phyloP scores from a whole-genome alignment of 208 protist genomes.

The Acanthamoeba culbertsoni region DNA sequence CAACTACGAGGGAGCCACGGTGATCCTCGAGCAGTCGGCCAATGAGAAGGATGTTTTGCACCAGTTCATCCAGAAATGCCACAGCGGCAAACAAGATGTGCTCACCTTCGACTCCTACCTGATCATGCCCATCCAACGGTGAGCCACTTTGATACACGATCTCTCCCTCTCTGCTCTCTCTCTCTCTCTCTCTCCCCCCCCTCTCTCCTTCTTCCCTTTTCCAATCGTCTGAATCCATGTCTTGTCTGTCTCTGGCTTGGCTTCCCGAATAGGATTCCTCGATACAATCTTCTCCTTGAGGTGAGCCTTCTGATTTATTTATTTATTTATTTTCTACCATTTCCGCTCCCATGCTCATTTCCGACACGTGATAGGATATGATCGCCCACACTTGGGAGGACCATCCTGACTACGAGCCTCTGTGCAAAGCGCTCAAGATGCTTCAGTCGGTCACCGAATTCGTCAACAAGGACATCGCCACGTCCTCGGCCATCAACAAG shows the following conservation, averaged over 20 bases:
- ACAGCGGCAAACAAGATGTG: not conserved
- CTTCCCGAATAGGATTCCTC: not conserved
- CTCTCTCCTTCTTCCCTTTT: not conserved
- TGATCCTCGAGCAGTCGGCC: constrained; percentile 46
- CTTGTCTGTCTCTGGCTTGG: too few relatives aligned
- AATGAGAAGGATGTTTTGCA: constrained; percentile 2
- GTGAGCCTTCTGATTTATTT: not conserved
- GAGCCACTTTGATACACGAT: not conserved
- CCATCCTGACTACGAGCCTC: constrained; percentile 28
- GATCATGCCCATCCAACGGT: constrained; percentile 48
- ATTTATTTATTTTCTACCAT: not conserved
- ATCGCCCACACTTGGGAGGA: constrained; percentile 52
- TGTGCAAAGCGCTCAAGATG: constrained; percentile 49
- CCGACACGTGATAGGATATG: not conserved
- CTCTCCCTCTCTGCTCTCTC: not conserved
- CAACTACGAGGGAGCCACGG: constrained; percentile 39
- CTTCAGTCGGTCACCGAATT: constrained; percentile 45
- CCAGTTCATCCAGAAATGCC: constrained; percentile 36
- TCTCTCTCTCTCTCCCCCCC: not conserved
- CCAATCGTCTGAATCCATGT: not conserved
- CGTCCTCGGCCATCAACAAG: constrained; percentile 18
- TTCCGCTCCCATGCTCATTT: not conserved
- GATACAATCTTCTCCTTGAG: constrained; percentile 41
- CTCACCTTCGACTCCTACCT: constrained; percentile 3
- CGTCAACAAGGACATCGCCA: constrained; percentile 56